Conservation (phyloP, 768 basidiomycete species). For the Leccinum disarticulatum region DNA sequence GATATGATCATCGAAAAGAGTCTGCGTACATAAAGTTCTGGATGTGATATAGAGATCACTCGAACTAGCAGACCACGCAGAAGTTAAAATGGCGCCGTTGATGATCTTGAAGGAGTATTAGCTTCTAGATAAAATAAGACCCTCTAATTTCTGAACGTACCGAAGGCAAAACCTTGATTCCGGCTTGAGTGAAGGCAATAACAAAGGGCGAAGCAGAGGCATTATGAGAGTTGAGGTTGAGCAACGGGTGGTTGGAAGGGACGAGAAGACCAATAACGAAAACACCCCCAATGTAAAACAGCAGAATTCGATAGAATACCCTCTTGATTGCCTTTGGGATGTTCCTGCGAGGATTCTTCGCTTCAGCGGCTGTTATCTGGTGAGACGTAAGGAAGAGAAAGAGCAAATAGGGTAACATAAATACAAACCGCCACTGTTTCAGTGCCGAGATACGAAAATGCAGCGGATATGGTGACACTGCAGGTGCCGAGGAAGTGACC, state of each 20-base stretch:
- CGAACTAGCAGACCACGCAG: slow-evolving; percentile 43
- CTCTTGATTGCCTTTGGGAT: slow-evolving; percentile 39
- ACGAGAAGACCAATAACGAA: slow-evolving; percentile 51
- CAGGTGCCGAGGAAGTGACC: slow-evolving; percentile 55
- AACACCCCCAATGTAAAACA: slow-evolving; percentile 40
- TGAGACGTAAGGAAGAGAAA: not conserved
- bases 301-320: slow-evolving; percentile 46
- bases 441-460: slow-evolving; percentile 60
- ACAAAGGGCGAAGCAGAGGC: slow-evolving; percentile 56
- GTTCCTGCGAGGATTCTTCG: slow-evolving; percentile 48
- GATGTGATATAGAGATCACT: slow-evolving; percentile 42
- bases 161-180: slow-evolving; percentile 57
- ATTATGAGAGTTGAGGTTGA: slow-evolving; percentile 38
- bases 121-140: not conserved
- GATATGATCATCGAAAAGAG: not conserved
- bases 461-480: slow-evolving; percentile 56
- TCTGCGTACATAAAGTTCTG: slow-evolving; percentile 35
- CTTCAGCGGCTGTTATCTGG: slow-evolving; percentile 46
- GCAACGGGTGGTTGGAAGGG: slow-evolving; percentile 44
- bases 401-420: not conserved
- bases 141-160: slow-evolving; percentile 23
- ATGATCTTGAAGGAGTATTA: slow-evolving; percentile 24
- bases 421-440: slow-evolving; percentile 45
- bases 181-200: slow-evolving; percentile 52
- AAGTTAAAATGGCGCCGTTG: slow-evolving; percentile 43